phyloP scores from a whole-genome alignment of 352 stramenopile genomes.

The Phytophthora gonapodyides region DNA sequence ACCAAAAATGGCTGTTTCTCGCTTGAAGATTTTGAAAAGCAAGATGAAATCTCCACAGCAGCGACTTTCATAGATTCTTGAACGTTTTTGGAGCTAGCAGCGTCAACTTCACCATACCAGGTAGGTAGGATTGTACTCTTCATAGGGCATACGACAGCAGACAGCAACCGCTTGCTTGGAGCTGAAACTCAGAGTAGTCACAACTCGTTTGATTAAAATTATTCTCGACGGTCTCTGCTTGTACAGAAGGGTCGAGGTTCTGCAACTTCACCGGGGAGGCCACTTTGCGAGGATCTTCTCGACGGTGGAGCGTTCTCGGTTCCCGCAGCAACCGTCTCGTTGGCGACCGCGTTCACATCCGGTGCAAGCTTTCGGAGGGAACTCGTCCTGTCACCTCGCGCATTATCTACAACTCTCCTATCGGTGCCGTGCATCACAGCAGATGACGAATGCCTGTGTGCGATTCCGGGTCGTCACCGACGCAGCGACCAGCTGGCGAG shows the following conservation, averaged over 20 bases:
- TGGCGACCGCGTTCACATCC: slow-evolving; percentile 15
- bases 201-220: too few species aligned
- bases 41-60: not conserved
- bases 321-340: slow-evolving; percentile 17
- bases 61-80: too few species aligned
- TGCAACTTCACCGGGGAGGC: not conserved
- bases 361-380: slow-evolving; percentile 14
- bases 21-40: not conserved
- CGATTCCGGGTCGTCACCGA: slow-evolving; percentile 22
- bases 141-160: too few species aligned
- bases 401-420: slow-evolving; percentile 7
- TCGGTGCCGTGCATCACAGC: slow-evolving; percentile 16
- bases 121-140: too few species aligned
- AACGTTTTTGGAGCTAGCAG: too few species aligned
- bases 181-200: not conserved
- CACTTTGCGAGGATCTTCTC: slow-evolving; percentile 12
- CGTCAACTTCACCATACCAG: too few species aligned
- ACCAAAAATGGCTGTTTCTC: not conserved
- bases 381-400: slow-evolving; percentile 14
- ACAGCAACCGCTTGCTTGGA: too few species aligned
- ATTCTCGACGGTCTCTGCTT: too few species aligned
- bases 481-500: slow-evolving; percentile 9
- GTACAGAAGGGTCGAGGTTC: too few species aligned
- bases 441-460: slow-evolving; percentile 15
- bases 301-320: slow-evolving; percentile 6